phyloP scores from a whole-genome alignment of 768 basidiomycete genomes.

The Podaxis sp. region DNA sequence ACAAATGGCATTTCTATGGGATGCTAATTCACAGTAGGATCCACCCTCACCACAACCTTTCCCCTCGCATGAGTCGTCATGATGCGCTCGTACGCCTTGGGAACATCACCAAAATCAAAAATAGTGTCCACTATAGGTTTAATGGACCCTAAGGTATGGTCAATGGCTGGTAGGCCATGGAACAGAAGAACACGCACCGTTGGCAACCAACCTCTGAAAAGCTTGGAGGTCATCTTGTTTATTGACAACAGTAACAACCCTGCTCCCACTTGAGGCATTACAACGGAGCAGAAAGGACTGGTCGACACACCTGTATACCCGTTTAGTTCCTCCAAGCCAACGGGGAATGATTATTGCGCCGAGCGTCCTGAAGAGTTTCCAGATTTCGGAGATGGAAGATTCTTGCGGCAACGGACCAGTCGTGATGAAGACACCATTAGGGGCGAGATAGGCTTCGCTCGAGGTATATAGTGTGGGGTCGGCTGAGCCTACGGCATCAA shows the following conservation, averaged over 20 bases:
- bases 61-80: slow-evolving; percentile 58
- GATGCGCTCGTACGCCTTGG: slow-evolving; percentile 62
- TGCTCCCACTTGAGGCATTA: slow-evolving; percentile 16
- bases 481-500: slow-evolving; percentile 56
- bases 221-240: slow-evolving; percentile 34
- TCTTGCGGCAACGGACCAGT: slow-evolving; percentile 47
- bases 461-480: slow-evolving; percentile 50
- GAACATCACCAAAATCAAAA: slow-evolving; percentile 51
- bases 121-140: slow-evolving; percentile 61
- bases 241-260: slow-evolving; percentile 33
- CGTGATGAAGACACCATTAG: slow-evolving; percentile 51
- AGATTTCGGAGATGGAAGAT: slow-evolving; percentile 29
- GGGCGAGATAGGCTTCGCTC: slow-evolving; percentile 53
- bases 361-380: slow-evolving; percentile 30
- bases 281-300: neutral
- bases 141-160: slow-evolving; percentile 39
- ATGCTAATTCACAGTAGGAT: slow-evolving; percentile 19
- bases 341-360: slow-evolving; percentile 40
- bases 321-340: slow-evolving; percentile 53
- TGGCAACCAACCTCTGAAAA: slow-evolving; percentile 36
- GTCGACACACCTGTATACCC: slow-evolving; percentile 43
- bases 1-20: neutral
- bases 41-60: slow-evolving; percentile 62
- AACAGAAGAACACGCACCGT: slow-evolving; percentile 34
- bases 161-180: neutral